Evolutionary conservation across 2,329 filamentous ascomycete species (phyloP).

Genomic region (Setomelanomma holmii): DNA sequence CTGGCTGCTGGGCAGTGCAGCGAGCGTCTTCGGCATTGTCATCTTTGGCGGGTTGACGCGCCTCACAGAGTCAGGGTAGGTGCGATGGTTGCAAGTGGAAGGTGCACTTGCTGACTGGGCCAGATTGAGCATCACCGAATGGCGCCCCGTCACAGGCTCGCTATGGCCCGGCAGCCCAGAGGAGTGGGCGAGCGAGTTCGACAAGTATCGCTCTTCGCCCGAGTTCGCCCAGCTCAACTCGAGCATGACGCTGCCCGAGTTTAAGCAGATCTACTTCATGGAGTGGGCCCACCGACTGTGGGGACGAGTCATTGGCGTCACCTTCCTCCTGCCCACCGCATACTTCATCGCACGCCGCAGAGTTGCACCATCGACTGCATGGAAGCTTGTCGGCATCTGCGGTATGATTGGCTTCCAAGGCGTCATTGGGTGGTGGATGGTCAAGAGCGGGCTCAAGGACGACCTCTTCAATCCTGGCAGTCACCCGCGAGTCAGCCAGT

Average conservation of each 20-base stretch:
- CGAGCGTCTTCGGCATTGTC: constrained; percentile 95
- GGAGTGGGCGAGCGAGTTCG: constrained; percentile 93
- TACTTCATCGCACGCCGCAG: constrained; percentile 85
- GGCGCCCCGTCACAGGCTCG: constrained; percentile 93
- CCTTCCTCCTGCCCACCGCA: constrained; percentile 84
- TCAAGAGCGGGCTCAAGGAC: constrained; percentile 93
- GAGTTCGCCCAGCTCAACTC: constrained; percentile 94
- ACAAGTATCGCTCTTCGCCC: constrained; percentile 88
- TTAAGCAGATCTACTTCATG: constrained; percentile 99
- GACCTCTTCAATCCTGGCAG: constrained; percentile 91
- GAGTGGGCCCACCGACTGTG: constrained; percentile 96
- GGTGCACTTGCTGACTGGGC: constrained; percentile 22
- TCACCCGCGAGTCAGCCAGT: constrained; percentile 92
- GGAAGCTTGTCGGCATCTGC: constrained; percentile 81
- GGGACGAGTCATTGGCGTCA: constrained; percentile 89
- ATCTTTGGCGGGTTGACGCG: constrained; percentile 93
- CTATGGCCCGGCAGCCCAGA: constrained; percentile 78
- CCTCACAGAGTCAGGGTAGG: constrained; percentile 92
- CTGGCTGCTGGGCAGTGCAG: constrained; percentile 91
- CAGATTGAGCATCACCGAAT: constrained; percentile 97
- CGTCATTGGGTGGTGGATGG: constrained; percentile 99
- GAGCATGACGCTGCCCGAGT: constrained; percentile 89
- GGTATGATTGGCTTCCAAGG: constrained; percentile 93
- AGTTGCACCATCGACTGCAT: constrained; percentile 79
- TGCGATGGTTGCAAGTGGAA: neutral